A percentile compares a stretch with the other conserved stretches of the same genome.
Conservation (phyloP, 2,329 filamentous ascomycete genomes). For the Delphinella strobiligena region DNA sequence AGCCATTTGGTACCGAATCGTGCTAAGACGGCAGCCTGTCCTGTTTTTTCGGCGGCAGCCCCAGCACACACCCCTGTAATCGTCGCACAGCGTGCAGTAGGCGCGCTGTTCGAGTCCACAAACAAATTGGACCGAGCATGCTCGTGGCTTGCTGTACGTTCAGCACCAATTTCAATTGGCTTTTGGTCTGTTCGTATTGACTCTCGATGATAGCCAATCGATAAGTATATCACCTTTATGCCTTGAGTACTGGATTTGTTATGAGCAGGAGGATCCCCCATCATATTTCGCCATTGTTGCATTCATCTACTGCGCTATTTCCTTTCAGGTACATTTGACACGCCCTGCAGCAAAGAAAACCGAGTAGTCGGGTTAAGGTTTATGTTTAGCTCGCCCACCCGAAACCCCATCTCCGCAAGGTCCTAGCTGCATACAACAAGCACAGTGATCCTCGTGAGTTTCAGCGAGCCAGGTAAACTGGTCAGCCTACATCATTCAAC, state of each 20-base stretch:
- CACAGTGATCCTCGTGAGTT: not conserved
- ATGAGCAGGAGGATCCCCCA: no score
- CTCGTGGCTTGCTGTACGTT: not conserved
- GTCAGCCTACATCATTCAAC: not conserved
- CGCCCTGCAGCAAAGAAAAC: not conserved
- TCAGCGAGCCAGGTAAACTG: not conserved
- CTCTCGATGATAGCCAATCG: not conserved
- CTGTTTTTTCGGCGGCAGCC: not conserved
- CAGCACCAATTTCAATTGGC: not conserved
- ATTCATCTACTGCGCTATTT: not conserved
- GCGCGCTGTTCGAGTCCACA: not conserved
- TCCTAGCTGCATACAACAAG: not conserved
- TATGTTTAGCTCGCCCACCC: not conserved
- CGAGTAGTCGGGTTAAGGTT: not conserved
- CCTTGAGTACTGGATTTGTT: no score
- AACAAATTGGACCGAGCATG: not conserved
- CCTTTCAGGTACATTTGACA: not conserved
- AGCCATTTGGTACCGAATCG: not conserved
- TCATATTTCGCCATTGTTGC: no score
- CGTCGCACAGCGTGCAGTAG: not conserved
- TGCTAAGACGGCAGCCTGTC: not conserved
- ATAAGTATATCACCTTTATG: not conserved
- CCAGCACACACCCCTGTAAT: not conserved
- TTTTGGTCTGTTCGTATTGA: not conserved
- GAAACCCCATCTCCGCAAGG: no score